phyloP scores from a whole-genome alignment of 768 basidiomycete genomes.

The Leccinum boreale region DNA sequence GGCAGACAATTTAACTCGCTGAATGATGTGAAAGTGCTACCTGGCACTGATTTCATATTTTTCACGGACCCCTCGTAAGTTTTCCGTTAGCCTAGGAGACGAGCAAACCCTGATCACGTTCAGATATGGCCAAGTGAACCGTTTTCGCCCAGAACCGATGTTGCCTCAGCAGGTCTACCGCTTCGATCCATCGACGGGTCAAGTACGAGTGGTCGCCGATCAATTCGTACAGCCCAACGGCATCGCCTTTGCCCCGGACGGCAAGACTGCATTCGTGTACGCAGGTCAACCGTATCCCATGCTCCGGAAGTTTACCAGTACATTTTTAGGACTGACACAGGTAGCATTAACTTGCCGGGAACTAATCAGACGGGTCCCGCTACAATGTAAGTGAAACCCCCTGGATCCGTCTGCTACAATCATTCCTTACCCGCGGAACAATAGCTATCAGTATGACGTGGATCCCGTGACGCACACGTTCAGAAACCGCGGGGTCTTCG shows the following conservation, averaged over 20 bases:
- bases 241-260: background rate
- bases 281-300: background rate
- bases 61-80: slow-evolving; percentile 72
- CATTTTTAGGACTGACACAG: slow-evolving; percentile 32
- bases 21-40: slow-evolving; percentile 76
- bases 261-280: background rate
- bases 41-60: slow-evolving; percentile 60
- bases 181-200: slow-evolving; percentile 56
- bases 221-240: slow-evolving; percentile 43
- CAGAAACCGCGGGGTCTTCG: slow-evolving; percentile 61
- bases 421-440: background rate
- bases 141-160: slow-evolving; percentile 63
- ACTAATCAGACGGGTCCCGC: slow-evolving; percentile 60
- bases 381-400: slow-evolving; percentile 51
- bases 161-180: slow-evolving; percentile 30
- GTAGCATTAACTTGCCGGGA: slow-evolving; percentile 39
- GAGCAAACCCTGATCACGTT: background rate
- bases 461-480: slow-evolving; percentile 52
- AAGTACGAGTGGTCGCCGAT: slow-evolving; percentile 71
- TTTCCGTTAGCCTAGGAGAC: background rate
- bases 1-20: slow-evolving; percentile 81
- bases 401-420: background rate
- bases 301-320: slow-evolving; percentile 4
- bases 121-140: slow-evolving; percentile 62
- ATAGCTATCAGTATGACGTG: slow-evolving; percentile 68